Evolutionary conservation across 2,329 filamentous ascomycete species (phyloP), one percentile per base, ranked within the genome.

Genomic region (Chaetomium sp.): DNA sequence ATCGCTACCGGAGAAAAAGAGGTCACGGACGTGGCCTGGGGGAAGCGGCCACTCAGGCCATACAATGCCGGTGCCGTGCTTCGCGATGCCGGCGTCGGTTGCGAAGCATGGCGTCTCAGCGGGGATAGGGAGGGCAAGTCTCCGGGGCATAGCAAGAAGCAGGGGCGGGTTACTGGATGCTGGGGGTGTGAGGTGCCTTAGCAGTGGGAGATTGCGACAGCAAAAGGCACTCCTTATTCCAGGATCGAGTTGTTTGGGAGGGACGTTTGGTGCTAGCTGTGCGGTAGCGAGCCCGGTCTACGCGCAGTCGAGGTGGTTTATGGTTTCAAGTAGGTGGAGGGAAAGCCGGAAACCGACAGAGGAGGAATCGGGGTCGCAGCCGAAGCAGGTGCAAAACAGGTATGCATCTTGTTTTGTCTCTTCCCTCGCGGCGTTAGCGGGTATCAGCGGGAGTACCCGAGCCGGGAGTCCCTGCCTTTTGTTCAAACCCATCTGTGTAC

Each of bases 291-390:
- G 45, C 27, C 33, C 12, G n/a, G 11, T 43, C 34, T 19, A 8
- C 5, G 12, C 36, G 5, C 46, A 42, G 33, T 32, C 42, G 36
- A 50, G 47, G n/a, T 54, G 50, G 42, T 57, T 57, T n/a, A 42
- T 41, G 3, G 41, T 34, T 32, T 50, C 55, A 12, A 19, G 34
- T 10, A 43, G 46, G 36, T 50, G 34, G 51, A 47, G 50, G 10
- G 51, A 41, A 10, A 37, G 9, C 4, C 7, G 11, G 6, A 49
- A 48, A n/a, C 38, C 8, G 33, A 27, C 36, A 0, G 51, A 47
- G 14, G 40, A 34, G 8, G 51, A 45, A 9, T 6, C 8, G 3
- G 19, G 12, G 19, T 5, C 34, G 4, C 45, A 40, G 9, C 12
- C 34, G 34, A 9, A 35, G 11, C 12, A 27, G 19, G 19, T 9